These are phyloP conservation scores for Pleurotus djamor DNA, from an alignment of 768 basidiomycete species.

Conservation along the genomic window DNA sequence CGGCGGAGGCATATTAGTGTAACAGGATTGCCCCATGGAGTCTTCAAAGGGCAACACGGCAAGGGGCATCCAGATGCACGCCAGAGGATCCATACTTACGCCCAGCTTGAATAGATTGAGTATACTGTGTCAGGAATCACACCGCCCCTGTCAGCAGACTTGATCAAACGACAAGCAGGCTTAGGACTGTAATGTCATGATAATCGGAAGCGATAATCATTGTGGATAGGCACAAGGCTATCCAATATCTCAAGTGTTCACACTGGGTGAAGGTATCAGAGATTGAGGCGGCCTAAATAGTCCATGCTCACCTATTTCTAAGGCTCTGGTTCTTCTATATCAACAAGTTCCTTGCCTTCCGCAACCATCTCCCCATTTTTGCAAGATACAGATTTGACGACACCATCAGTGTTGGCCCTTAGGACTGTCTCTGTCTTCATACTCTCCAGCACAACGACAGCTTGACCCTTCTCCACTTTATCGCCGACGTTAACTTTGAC, in stretches of 20 bases:
- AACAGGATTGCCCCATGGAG: background rate
- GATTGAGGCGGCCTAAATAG: background rate
- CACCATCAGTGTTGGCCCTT: slow-evolving; percentile 64
- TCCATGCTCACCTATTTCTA: slow-evolving; percentile 5
- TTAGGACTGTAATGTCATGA: background rate
- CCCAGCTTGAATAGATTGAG: background rate
- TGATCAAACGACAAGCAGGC: background rate
- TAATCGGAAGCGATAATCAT: background rate
- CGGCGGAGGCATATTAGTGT: background rate
- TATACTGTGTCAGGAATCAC: background rate
- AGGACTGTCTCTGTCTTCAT: slow-evolving; percentile 98
- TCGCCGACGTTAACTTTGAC: slow-evolving; percentile 80
- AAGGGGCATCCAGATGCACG: background rate
- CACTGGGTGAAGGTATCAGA: background rate
- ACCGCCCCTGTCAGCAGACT: background rate
- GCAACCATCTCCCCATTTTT: slow-evolving; percentile 90
- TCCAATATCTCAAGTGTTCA: background rate
- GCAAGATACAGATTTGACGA: slow-evolving; percentile 72
- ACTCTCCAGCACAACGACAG: slow-evolving; percentile 84
- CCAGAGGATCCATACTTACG: too few relatives aligned
- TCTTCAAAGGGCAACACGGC: background rate
- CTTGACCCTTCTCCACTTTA: slow-evolving; percentile 76
- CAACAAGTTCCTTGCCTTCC: slow-evolving; percentile 78
- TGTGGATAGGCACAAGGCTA: background rate
- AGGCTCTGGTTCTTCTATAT: slow-evolving; percentile 47